A percentile compares a stretch with the other conserved stretches of the same genome.
Evolutionary conservation across 768 basidiomycete species (phyloP).

Genomic region (Podaxis pistillaris): DNA sequence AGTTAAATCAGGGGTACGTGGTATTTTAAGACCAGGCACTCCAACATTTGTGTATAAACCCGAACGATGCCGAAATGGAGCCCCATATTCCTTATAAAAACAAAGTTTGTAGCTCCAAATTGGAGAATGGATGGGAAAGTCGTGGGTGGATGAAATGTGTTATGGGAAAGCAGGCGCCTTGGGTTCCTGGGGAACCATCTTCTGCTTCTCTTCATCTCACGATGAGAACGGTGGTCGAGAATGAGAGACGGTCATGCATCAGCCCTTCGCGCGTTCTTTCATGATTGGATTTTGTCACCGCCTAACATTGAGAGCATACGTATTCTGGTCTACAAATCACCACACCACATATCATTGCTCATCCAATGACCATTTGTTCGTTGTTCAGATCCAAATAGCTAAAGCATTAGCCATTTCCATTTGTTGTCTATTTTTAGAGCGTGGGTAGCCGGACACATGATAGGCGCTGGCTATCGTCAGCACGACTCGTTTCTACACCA

Average conservation of each 20-base stretch:
- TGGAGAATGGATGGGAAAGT: neutral
- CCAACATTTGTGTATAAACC: neutral
- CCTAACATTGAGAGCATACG: no score
- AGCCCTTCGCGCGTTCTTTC: no score
- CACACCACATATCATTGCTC: no score
- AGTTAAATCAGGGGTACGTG: neutral
- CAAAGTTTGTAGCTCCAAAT: neutral
- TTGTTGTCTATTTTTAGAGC: no score
- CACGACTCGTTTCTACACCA: slow-evolving; percentile 58
- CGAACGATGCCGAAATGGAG: neutral
- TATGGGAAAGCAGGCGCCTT: neutral
- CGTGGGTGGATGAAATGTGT: neutral
- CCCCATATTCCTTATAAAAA: neutral
- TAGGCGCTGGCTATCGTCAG: slow-evolving; percentile 75
- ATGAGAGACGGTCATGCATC: no score
- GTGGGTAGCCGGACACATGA: slow-evolving; percentile 42
- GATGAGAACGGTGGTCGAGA: no score
- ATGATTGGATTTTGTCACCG: no score
- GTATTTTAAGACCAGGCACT: neutral
- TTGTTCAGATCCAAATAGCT: no score
- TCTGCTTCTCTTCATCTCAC: neutral
- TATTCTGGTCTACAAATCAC: no score
- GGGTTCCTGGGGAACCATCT: neutral
- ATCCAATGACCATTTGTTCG: no score
- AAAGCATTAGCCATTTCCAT: no score